A percentile compares a stretch with the other conserved stretches of the same genome.
These are phyloP conservation scores for Wickerhamiella galacta DNA, from an alignment of 805 yeast genomes.

Conservation along the genomic window DNA sequence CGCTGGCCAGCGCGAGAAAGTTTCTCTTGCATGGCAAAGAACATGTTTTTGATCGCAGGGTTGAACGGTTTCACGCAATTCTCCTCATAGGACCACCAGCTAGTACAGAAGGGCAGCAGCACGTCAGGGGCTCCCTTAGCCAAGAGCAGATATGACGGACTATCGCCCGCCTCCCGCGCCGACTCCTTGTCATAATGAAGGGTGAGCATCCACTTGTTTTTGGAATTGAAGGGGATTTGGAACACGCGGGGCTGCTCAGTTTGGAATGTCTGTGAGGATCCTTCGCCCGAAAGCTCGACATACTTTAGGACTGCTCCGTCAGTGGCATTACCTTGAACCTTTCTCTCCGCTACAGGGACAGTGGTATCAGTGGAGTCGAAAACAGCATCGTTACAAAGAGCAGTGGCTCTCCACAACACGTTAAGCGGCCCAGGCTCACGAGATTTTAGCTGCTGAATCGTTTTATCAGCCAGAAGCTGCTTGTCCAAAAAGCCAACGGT, in stretches of 20 bases:
- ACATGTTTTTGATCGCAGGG: neutral
- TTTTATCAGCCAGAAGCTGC: neutral
- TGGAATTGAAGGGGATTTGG: conserved; percentile 30
- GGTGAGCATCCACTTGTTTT: conserved; percentile 26
- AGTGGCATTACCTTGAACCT: conserved; percentile 31
- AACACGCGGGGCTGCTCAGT: too few relatives aligned
- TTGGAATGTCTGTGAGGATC: conserved; percentile 12
- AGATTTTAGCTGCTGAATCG: conserved; percentile 4
- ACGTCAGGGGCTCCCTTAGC: conserved; percentile 87
- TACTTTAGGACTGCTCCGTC: conserved; percentile 27
- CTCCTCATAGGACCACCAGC: conserved; percentile 37
- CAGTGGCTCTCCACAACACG: too few relatives aligned
- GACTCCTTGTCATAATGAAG: too few relatives aligned
- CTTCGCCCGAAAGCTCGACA: neutral
- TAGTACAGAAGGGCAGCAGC: conserved; percentile 42
- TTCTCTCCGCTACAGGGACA: conserved; percentile 7
- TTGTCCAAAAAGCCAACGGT: neutral
- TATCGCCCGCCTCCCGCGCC: too few relatives aligned
- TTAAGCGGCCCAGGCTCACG: too few relatives aligned
- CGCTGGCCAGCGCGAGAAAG: conserved; percentile 5
- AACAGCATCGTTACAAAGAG: conserved; percentile 13
- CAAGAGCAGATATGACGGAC: conserved; percentile 22
- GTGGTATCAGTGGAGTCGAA: conserved; percentile 8
- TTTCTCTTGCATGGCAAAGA: neutral
- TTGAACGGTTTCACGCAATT: conserved; percentile 42